phyloP scores from a whole-genome alignment of 1,139 yeast genomes.

The Kurtzmaniella quercitrusa region DNA sequence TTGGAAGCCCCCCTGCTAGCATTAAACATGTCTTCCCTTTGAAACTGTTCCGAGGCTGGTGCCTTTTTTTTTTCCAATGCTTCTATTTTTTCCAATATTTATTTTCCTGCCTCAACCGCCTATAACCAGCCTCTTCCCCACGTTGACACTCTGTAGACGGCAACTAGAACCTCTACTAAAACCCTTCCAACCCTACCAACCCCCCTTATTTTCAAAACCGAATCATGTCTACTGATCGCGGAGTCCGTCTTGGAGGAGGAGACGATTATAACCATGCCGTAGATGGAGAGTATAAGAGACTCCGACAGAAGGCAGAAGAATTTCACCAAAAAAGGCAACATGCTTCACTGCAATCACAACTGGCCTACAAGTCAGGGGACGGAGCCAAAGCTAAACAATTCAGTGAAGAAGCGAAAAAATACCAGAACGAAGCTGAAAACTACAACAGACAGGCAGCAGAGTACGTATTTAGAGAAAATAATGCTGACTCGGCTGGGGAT shows the following conservation, averaged over 20 bases:
- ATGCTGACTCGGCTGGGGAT: conserved; percentile 74
- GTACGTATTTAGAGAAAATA: conserved; percentile 84
- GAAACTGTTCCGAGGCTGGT: no score
- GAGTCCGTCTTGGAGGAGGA: conserved; percentile 32
- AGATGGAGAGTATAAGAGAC: conserved; percentile 58
- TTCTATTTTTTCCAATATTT: no score
- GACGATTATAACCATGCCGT: conserved; percentile 64
- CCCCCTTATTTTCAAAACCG: no score
- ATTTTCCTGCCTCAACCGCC: no score
- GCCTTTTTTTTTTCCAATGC: no score
- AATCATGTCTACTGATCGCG: no score
- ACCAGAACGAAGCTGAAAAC: conserved; percentile 57
- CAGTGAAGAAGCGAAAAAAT: conserved; percentile 64
- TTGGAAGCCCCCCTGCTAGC: no score
- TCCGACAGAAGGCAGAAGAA: conserved; percentile 65
- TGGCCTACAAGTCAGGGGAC: conserved; percentile 73
- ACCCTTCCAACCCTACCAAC: no score
- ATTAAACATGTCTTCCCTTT: no score
- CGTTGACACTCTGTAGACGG: no score
- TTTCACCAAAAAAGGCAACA: conserved; percentile 56
- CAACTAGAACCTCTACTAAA: no score
- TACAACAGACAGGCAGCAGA: conserved; percentile 82
- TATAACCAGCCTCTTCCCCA: no score
- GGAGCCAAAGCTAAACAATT: conserved; percentile 67
- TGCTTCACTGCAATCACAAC: conserved; percentile 65